Evolutionary conservation across 495 filamentous ascomycete species (phyloP).

Genomic region (Annulohypoxylon moriforme): DNA sequence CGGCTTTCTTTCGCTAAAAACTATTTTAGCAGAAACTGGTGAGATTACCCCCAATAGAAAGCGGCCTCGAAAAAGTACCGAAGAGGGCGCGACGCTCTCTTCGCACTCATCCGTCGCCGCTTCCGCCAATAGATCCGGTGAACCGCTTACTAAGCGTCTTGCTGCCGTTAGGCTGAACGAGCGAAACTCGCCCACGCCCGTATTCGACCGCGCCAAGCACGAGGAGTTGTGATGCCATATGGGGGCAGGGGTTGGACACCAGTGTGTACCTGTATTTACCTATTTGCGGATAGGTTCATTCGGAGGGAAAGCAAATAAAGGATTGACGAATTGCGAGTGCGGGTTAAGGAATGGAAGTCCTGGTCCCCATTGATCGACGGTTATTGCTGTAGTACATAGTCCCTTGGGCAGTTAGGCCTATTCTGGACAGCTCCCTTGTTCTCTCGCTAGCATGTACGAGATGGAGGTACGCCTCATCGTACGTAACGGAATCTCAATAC

Average conservation of each 20-base stretch:
- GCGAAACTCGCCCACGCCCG: constrained; percentile 37
- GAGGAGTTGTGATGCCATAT: constrained; percentile 32
- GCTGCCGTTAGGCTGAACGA: constrained; percentile 93
- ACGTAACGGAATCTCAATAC: background rate
- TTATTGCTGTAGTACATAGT: background rate
- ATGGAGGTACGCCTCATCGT: background rate
- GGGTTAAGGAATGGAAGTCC: background rate
- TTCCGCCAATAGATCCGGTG: constrained; percentile 53
- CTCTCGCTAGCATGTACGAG: background rate
- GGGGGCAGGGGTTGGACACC: background rate
- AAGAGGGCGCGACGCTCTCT: constrained; percentile 49
- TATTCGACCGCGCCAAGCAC: constrained; percentile 40
- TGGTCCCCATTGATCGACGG: too few relatives aligned
- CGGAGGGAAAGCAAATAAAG: background rate
- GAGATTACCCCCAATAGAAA: constrained; percentile 82
- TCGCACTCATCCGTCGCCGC: constrained; percentile 37
- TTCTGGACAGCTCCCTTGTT: background rate
- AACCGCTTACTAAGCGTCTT: constrained; percentile 97
- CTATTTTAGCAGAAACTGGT: constrained; percentile 95
- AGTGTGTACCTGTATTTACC: background rate
- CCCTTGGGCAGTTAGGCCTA: background rate
- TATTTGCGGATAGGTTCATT: constrained; percentile 1
- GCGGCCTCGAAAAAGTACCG: constrained; percentile 67
- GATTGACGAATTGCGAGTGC: background rate
- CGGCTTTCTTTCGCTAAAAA: constrained; percentile 92